Conservation (phyloP, 2,329 filamentous ascomycete species). For the Aureobasidium sp. region DNA sequence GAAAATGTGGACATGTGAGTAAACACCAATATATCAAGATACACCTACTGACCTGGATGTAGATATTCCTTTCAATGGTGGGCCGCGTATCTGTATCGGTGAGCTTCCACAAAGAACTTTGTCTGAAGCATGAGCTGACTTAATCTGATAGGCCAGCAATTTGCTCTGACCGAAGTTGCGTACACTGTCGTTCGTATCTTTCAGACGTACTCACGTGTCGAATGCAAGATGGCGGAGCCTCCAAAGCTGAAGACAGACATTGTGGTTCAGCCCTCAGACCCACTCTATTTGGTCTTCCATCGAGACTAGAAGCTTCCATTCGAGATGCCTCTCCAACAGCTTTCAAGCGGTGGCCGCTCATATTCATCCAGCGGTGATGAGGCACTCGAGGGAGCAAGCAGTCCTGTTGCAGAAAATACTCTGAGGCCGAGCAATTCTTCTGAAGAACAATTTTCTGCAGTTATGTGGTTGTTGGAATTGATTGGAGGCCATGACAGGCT, state of each 20-base stretch:
- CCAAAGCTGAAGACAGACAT: constrained; percentile 42
- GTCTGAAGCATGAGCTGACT: background rate
- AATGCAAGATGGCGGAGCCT: constrained; percentile 32
- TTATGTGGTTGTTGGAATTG: background rate
- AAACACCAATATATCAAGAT: background rate
- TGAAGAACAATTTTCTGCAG: background rate
- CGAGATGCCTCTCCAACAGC: background rate
- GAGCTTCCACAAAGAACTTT: background rate
- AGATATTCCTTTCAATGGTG: constrained; percentile 42
- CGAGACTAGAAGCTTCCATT: background rate
- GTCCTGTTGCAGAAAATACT: background rate
- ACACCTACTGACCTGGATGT: background rate
- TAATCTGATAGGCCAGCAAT: constrained; percentile 36
- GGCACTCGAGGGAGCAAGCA: background rate
- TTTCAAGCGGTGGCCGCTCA: background rate
- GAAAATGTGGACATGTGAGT: constrained; percentile 38
- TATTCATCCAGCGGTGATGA: background rate
- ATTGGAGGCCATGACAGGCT: background rate
- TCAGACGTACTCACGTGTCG: constrained; percentile 38
- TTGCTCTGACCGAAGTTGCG: constrained; percentile 45
- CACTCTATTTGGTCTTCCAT: background rate
- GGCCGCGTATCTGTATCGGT: constrained; percentile 42
- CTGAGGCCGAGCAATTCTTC: background rate
- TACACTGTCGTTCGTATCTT: constrained; percentile 43
- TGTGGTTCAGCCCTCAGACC: constrained; percentile 39